Percentiles rank a stretch among this genome's conserved stretches.
phyloP scores from a whole-genome alignment of 2,329 filamentous ascomycete species.

The Aspergillus ustus region DNA sequence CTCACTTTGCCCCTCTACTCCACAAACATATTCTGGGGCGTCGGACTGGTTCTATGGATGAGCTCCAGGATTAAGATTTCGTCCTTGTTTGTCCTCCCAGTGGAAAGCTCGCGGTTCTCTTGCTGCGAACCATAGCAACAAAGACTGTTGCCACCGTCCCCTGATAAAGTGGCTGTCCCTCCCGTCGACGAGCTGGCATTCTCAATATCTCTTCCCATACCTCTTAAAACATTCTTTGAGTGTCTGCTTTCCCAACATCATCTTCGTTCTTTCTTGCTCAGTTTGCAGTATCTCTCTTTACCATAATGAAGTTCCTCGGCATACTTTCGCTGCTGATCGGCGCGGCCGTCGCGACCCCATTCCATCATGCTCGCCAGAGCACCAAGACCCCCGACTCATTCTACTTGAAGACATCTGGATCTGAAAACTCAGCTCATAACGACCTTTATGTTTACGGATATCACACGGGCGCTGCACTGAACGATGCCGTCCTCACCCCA shows the following conservation, averaged over 20 bases:
- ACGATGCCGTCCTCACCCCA: slow-evolving; percentile 41
- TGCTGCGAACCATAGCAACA: neutral
- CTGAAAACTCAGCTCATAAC: slow-evolving; percentile 35
- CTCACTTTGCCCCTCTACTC: slow-evolving; percentile 13
- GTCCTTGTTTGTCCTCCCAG: slow-evolving; percentile 3
- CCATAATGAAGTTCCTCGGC: slow-evolving; percentile 34
- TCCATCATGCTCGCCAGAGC: slow-evolving; percentile 25
- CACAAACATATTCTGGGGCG: slow-evolving; percentile 1
- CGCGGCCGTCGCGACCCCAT: slow-evolving; percentile 31
- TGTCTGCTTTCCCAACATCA: slow-evolving; percentile 6
- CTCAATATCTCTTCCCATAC: neutral
- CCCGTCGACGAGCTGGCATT: neutral
- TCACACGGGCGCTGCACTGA: slow-evolving; percentile 47
- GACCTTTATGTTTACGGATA: slow-evolving; percentile 43
- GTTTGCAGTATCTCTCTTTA: neutral
- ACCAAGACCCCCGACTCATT: slow-evolving; percentile 31
- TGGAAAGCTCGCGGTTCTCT: neutral
- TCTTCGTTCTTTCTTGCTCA: slow-evolving; percentile 2
- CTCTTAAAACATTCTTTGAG: slow-evolving; percentile 10
- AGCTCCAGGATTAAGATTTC: slow-evolving; percentile 11
- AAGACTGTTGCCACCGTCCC: slow-evolving; percentile 13
- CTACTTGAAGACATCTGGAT: slow-evolving; percentile 39
- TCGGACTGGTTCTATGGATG: slow-evolving; percentile 6
- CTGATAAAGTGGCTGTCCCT: slow-evolving; percentile 8
- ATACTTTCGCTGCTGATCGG: slow-evolving; percentile 35